A percentile compares a stretch with the other conserved stretches of the same genome.
These are phyloP conservation scores for Colletotrichum lini DNA, from an alignment of 2,329 filamentous ascomycete genomes.

Conservation along the genomic window DNA sequence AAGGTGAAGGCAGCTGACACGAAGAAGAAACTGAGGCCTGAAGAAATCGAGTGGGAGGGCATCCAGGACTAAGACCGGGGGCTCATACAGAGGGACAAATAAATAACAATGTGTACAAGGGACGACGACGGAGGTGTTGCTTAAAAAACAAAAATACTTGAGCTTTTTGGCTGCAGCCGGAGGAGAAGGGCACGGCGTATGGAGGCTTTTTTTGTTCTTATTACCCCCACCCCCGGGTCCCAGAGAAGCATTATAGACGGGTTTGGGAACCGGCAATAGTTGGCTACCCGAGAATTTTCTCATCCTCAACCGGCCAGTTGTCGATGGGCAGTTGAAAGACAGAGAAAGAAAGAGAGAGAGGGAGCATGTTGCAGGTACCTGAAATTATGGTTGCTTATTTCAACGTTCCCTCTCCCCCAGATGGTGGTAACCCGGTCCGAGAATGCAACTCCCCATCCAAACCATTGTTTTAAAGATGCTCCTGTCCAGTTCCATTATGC, in stretches of 20 bases:
- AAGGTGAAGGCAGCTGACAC: constrained; percentile 32
- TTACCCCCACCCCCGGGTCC: background rate
- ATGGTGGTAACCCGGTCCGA: background rate
- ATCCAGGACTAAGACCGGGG: constrained; percentile 40
- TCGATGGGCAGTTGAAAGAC: background rate
- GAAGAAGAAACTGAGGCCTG: constrained; percentile 24
- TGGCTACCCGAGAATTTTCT: background rate
- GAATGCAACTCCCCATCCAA: background rate
- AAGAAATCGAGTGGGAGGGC: constrained; percentile 44
- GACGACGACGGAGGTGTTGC: background rate
- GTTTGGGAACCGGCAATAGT: background rate
- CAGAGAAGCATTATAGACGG: constrained; percentile 24
- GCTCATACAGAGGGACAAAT: background rate
- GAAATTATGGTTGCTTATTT: background rate
- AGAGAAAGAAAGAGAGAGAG: background rate
- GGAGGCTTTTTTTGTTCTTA: constrained; percentile 23
- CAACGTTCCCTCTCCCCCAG: background rate
- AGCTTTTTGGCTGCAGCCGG: background rate
- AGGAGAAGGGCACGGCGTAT: constrained; percentile 30
- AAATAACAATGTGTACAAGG: background rate
- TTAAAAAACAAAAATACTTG: background rate
- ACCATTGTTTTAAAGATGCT: background rate
- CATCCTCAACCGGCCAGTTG: background rate
- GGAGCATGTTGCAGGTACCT: background rate
- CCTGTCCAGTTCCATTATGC: background rate